Conservation (phyloP, 352 stramenopile genomes). For the Pythium vanterpoolii region DNA sequence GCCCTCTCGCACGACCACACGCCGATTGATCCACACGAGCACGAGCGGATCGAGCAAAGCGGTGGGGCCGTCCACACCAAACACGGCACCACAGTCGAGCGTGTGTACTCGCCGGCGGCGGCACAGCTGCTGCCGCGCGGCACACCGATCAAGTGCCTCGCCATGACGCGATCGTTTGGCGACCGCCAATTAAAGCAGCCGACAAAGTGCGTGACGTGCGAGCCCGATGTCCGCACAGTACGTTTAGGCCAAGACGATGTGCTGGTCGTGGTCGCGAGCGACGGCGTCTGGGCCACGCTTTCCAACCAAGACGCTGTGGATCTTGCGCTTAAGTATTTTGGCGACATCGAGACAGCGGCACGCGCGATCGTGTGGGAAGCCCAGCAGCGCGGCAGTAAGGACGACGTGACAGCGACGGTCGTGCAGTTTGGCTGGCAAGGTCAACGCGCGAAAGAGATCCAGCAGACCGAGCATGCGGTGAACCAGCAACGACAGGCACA, state of each 20-base stretch:
- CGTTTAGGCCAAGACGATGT: constrained; percentile 37
- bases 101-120: constrained; percentile 49
- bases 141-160: constrained; percentile 28
- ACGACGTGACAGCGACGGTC: constrained; percentile 59
- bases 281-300: constrained; percentile 64
- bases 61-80: constrained; percentile 53
- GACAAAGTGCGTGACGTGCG: constrained; percentile 42
- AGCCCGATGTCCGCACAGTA: constrained; percentile 41
- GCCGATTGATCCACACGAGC: constrained; percentile 43
- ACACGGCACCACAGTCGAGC: constrained; percentile 29
- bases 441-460: background rate
- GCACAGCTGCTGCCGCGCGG: background rate
- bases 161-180: constrained; percentile 59
- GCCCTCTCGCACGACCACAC: constrained; percentile 59
- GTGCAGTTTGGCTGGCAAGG: constrained; percentile 17
- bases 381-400: constrained; percentile 46
- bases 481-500: background rate
- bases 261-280: constrained; percentile 58
- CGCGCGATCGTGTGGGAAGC: constrained; percentile 53
- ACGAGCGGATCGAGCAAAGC: constrained; percentile 39
- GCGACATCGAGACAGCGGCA: constrained; percentile 39
- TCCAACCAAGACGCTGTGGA: constrained; percentile 54
- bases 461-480: background rate
- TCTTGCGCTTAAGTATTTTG: constrained; percentile 38
- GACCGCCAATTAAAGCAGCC: constrained; percentile 52